phyloP scores from a whole-genome alignment of 2,329 filamentous ascomycete genomes.

The Apiospora koreana region DNA sequence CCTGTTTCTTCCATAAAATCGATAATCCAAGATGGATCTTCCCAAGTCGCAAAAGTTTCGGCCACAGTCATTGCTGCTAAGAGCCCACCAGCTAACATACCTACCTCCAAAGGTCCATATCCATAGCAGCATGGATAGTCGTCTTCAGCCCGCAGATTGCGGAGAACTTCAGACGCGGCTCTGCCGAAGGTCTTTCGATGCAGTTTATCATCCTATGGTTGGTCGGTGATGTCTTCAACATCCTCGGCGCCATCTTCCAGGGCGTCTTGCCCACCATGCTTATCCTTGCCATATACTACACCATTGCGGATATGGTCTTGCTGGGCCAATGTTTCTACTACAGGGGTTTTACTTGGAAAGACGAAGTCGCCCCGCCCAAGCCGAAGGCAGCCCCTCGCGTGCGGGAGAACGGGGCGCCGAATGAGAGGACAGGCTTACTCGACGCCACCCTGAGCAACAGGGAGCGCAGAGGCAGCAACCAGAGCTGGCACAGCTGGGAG shows the following conservation, averaged over 20 bases:
- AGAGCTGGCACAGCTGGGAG: slow-evolving; percentile 52
- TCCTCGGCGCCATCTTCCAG: slow-evolving; percentile 87
- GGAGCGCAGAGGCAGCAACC: slow-evolving; percentile 54
- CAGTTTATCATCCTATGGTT: slow-evolving; percentile 95
- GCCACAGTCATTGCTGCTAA: neutral
- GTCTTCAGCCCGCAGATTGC: slow-evolving; percentile 98
- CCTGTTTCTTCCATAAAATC: neutral
- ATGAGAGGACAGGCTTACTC: slow-evolving; percentile 56
- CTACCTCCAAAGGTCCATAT: slow-evolving; percentile 70
- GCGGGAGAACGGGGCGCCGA: slow-evolving; percentile 37
- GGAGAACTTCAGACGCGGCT: slow-evolving; percentile 85
- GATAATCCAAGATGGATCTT: too few species aligned
- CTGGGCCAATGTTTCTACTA: slow-evolving; percentile 95
- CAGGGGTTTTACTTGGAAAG: slow-evolving; percentile 72
- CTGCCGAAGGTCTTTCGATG: slow-evolving; percentile 84
- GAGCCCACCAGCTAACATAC: neutral
- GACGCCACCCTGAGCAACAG: slow-evolving; percentile 41
- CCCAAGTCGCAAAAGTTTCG: neutral
- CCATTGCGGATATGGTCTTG: slow-evolving; percentile 85
- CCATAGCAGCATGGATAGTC: slow-evolving; percentile 96
- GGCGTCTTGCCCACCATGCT: slow-evolving; percentile 93
- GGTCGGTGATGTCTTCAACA: slow-evolving; percentile 93
- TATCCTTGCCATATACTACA: slow-evolving; percentile 93
- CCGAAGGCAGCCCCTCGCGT: slow-evolving; percentile 39
- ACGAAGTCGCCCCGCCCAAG: slow-evolving; percentile 47